Percentiles rank a stretch among this genome's conserved stretches.
Evolutionary conservation across 2,329 filamentous ascomycete species (phyloP).

Genomic region (Curvularia hawaiiensis): DNA sequence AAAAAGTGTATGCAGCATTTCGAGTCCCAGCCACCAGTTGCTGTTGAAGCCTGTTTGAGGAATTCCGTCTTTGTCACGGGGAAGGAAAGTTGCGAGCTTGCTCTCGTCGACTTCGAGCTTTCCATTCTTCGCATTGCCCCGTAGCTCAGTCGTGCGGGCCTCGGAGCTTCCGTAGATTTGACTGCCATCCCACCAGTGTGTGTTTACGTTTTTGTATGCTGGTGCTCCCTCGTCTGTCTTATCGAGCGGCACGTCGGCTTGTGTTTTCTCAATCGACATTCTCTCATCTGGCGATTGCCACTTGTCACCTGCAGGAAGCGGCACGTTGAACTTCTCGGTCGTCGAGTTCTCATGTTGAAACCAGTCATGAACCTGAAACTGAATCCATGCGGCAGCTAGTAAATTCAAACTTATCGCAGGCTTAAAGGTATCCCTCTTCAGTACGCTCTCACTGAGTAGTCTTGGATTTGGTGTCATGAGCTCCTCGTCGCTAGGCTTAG

Average conservation of each 20-base stretch:
- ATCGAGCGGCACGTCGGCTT: background rate
- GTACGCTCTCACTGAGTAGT: conserved; percentile 50
- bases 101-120: conserved; percentile 47
- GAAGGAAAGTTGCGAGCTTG: conserved; percentile 47
- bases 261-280: background rate
- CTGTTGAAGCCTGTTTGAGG: conserved; percentile 51
- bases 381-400: conserved; percentile 57
- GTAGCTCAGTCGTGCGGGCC: conserved; percentile 43
- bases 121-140: conserved; percentile 45
- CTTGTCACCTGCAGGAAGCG: background rate
- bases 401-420: conserved; percentile 54
- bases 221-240: conserved; percentile 34
- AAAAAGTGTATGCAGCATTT: conserved; percentile 55
- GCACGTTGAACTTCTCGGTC: background rate
- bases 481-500: conserved; percentile 50
- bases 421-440: conserved; percentile 52
- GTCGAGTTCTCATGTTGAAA: conserved; percentile 28
- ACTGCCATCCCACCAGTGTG: conserved; percentile 55
- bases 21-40: conserved; percentile 57
- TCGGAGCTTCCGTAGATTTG: conserved; percentile 55
- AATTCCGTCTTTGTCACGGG: conserved; percentile 47
- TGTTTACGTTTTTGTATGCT: conserved; percentile 51
- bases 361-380: conserved; percentile 42
- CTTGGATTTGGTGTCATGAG: conserved; percentile 53
- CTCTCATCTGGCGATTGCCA: background rate